phyloP scores from a whole-genome alignment of 306 rosid species.

The Sesbania bispinosa region DNA sequence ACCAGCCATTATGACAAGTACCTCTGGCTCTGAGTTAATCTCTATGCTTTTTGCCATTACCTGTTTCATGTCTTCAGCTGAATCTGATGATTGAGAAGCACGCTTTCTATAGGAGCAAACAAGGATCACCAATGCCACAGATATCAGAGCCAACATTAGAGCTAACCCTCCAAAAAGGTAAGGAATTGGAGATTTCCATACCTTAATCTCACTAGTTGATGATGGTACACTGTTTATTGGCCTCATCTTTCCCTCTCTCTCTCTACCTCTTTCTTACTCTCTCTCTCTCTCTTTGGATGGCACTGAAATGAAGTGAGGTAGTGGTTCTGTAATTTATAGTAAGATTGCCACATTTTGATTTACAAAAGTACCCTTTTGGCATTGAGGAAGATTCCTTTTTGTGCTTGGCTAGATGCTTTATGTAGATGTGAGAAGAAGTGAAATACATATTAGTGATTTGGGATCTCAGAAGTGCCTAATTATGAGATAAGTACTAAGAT shows the following conservation, averaged over 20 bases:
- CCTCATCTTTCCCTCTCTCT: constrained; percentile 17
- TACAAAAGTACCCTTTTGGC: constrained; percentile 49
- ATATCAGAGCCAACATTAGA: constrained; percentile 48
- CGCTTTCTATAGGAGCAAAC: constrained; percentile 51
- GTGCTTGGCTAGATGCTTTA: constrained; percentile 44
- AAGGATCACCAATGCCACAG: constrained; percentile 64
- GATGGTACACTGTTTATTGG: constrained; percentile 37
- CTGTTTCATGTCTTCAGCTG: constrained; percentile 28
- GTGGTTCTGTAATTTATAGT: constrained; percentile 45
- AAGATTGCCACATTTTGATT: constrained; percentile 19
- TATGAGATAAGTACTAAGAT: neutral
- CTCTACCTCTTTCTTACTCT: neutral
- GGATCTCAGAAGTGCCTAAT: neutral
- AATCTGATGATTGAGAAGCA: constrained; percentile 21
- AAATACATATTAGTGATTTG: neutral
- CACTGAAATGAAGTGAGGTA: constrained; percentile 20
- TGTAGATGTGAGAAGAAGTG: constrained; percentile 29
- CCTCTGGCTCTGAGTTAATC: constrained; percentile 25
- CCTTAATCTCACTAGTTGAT: constrained; percentile 3
- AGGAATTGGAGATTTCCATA: constrained; percentile 77
- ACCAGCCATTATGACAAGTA: constrained; percentile 48
- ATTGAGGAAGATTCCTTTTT: constrained; percentile 39
- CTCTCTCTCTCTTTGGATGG: neutral
- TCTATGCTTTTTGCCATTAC: constrained; percentile 17
- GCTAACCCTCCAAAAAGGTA: constrained; percentile 80